Evolutionary conservation across 2,329 filamentous ascomycete genomes (phyloP).

Genomic region (Botryotinia calthae): DNA sequence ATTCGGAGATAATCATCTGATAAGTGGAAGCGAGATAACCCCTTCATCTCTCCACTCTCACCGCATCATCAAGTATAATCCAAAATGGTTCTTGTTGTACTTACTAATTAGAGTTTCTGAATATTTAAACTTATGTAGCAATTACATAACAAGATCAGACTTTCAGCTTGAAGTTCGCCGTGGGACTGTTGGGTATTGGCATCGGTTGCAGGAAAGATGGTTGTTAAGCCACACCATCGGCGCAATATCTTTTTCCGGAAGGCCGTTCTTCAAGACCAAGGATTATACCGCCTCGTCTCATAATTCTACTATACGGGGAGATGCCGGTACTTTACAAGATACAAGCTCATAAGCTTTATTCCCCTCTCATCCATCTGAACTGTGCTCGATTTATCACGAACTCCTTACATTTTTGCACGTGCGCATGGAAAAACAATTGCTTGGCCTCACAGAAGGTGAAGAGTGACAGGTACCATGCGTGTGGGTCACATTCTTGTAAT

Average conservation of each 20-base stretch:
- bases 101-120: background rate
- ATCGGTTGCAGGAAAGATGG: background rate
- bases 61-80: background rate
- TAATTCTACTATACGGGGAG: background rate
- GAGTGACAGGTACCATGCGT: background rate
- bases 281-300: background rate
- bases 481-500: background rate
- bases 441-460: background rate
- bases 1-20: background rate
- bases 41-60: background rate
- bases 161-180: background rate
- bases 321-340: background rate
- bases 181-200: background rate
- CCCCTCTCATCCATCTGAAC: background rate
- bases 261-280: background rate
- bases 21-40: background rate
- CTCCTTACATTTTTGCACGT: conserved; percentile 1
- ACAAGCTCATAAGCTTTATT: background rate
- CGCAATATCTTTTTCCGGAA: background rate
- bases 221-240: background rate
- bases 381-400: background rate
- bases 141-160: background rate
- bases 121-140: background rate
- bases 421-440: background rate
- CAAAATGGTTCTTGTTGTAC: background rate